Evolutionary conservation across 1,139 yeast species (phyloP).

Genomic region (Hyphopichia pseudoburtonii): DNA sequence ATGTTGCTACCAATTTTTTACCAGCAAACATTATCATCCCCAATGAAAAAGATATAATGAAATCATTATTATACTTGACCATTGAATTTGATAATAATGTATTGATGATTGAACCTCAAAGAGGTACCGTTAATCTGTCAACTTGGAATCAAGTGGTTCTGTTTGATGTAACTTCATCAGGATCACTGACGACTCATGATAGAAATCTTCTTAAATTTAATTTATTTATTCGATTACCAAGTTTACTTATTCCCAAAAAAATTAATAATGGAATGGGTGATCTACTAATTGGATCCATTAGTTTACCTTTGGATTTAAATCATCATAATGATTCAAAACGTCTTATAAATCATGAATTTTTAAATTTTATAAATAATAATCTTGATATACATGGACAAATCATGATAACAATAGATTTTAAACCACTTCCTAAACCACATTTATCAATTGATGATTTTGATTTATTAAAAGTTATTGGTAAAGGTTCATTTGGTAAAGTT

Average conservation of each 20-base stretch:
- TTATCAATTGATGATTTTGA: conserved; percentile 90
- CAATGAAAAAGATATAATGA: conserved; percentile 43
- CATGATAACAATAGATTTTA: conserved; percentile 74
- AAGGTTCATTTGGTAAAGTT: conserved; percentile 97
- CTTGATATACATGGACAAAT: conserved; percentile 48
- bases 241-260: conserved; percentile 54
- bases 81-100: conserved; percentile 82
- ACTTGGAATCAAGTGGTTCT: conserved; percentile 85
- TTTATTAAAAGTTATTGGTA: conserved; percentile 89
- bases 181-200: too few relatives aligned
- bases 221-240: conserved; percentile 75
- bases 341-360: conserved; percentile 47
- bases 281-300: conserved; percentile 43
- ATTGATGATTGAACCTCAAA: conserved; percentile 76
- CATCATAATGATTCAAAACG: conserved; percentile 39
- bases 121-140: conserved; percentile 57
- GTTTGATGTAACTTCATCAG: conserved; percentile 76
- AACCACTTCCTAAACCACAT: conserved; percentile 65
- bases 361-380: conserved; percentile 41
- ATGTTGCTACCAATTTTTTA: conserved; percentile 45
- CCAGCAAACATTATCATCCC: conserved; percentile 73
- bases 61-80: conserved; percentile 64
- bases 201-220: conserved; percentile 61
- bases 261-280: conserved; percentile 36
- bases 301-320: conserved; percentile 42